Evolutionary conservation across 2,329 filamentous ascomycete species (phyloP).

Genomic region (Proliferodiscus dingleyae): DNA sequence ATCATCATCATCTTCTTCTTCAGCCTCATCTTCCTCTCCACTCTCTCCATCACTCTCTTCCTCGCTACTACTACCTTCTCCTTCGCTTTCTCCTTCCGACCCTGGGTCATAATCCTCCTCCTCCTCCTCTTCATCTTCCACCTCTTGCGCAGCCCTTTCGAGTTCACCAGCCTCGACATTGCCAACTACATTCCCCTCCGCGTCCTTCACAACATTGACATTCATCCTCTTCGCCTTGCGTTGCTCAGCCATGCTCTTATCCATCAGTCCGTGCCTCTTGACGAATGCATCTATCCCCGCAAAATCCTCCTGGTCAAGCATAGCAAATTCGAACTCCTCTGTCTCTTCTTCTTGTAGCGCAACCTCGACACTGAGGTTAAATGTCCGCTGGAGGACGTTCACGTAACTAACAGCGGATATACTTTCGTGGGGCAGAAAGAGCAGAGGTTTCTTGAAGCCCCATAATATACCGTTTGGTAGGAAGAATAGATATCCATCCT

Average conservation of each 20-base stretch:
- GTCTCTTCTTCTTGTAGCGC: conserved; percentile 40
- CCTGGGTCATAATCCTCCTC: conserved; percentile 62
- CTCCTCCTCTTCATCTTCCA: conserved; percentile 53
- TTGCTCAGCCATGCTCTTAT: conserved; percentile 64
- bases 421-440: conserved; percentile 57
- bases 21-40: conserved; percentile 30
- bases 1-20: conserved; percentile 27
- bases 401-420: conserved; percentile 63
- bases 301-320: conserved; percentile 67
- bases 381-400: conserved; percentile 62
- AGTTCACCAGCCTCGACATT: conserved; percentile 33
- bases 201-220: conserved; percentile 46
- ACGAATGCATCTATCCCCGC: conserved; percentile 60
- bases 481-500: conserved; percentile 66
- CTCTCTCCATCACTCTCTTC: conserved; percentile 49
- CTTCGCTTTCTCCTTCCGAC: conserved; percentile 50
- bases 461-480: conserved; percentile 62
- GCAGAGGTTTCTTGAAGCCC: conserved; percentile 65
- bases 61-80: conserved; percentile 43
- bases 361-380: conserved; percentile 62
- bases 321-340: conserved; percentile 62
- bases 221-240: conserved; percentile 59
- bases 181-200: conserved; percentile 35
- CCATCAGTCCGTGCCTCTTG: conserved; percentile 55
- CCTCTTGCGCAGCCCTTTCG: conserved; percentile 31